Evolutionary conservation across 352 stramenopile genomes (phyloP).

Genomic region (Pythium chondricola): DNA sequence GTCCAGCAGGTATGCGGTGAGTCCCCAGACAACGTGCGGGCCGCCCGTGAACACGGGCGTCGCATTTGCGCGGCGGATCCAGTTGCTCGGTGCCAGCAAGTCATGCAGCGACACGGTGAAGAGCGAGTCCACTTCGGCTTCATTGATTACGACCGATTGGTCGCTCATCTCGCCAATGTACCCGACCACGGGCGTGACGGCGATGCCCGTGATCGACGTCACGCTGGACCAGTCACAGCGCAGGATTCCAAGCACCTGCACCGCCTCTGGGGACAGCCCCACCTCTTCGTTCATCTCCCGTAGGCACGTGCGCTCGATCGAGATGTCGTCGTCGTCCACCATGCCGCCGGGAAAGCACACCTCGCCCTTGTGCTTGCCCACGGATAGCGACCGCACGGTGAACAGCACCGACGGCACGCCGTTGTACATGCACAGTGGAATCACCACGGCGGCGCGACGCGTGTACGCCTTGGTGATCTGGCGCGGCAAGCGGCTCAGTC

Average conservation of each 20-base stretch:
- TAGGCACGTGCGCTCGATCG: constrained; percentile 95
- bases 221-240: constrained; percentile 96
- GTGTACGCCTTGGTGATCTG: constrained; percentile 92
- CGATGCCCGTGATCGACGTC: constrained; percentile 93
- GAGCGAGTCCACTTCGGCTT: constrained; percentile 93
- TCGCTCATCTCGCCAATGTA: constrained; percentile 93
- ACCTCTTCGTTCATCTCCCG: constrained; percentile 98
- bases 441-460: constrained; percentile 90
- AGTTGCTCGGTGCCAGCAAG: constrained; percentile 84
- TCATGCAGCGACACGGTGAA: constrained; percentile 92
- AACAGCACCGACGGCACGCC: constrained; percentile 94
- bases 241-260: constrained; percentile 92
- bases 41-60: constrained; percentile 92
- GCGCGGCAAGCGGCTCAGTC: constrained; percentile 91
- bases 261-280: constrained; percentile 63
- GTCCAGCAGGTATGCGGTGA: constrained; percentile 95
- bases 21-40: constrained; percentile 94
- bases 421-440: constrained; percentile 96
- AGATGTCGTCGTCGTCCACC: constrained; percentile 89
- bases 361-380: constrained; percentile 94
- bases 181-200: constrained; percentile 96
- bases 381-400: constrained; percentile 88
- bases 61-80: constrained; percentile 71
- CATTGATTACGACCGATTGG: constrained; percentile 89
- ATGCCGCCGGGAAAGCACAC: constrained; percentile 96